These are phyloP conservation scores for Fusarium napiforme DNA, from an alignment of 2,329 filamentous ascomycete genomes.

Conservation along the genomic window DNA sequence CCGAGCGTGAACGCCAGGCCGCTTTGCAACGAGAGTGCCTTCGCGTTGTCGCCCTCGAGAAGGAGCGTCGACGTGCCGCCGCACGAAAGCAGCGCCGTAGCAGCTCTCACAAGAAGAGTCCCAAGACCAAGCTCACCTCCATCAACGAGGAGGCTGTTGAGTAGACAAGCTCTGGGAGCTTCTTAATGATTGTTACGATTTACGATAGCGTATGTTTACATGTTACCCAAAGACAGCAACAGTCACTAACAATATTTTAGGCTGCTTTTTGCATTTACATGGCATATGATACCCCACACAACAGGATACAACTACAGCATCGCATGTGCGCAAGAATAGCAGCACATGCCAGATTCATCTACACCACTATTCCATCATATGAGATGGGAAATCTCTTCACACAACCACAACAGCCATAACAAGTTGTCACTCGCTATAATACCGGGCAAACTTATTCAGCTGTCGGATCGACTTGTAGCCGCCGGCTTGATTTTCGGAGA, in stretches of 20 bases:
- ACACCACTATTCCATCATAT: constrained; percentile 36
- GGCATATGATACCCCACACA: constrained; percentile 38
- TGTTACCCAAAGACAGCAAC: neutral
- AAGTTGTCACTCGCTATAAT: constrained; percentile 17
- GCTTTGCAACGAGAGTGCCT: constrained; percentile 64
- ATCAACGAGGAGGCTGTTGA: constrained; percentile 61
- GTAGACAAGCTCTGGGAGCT: constrained; percentile 41
- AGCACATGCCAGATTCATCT: constrained; percentile 37
- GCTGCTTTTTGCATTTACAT: constrained; percentile 41
- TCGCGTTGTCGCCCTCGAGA: constrained; percentile 62
- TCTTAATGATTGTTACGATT: constrained; percentile 45
- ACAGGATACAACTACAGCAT: constrained; percentile 14
- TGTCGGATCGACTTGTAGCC: constrained; percentile 25
- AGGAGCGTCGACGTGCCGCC: constrained; percentile 61
- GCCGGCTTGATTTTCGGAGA: constrained; percentile 26
- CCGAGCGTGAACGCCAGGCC: constrained; percentile 60
- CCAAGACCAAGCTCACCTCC: constrained; percentile 59
- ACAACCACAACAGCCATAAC: constrained; percentile 9
- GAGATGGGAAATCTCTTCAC: constrained; percentile 15
- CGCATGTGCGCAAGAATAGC: constrained; percentile 35
- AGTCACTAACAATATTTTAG: constrained; percentile 37
- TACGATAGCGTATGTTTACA: constrained; percentile 42
- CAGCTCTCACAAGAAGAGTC: constrained; percentile 60
- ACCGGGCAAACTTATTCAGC: constrained; percentile 20
- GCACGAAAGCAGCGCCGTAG: constrained; percentile 52